Percentiles rank a stretch among this genome's conserved stretches.
Conservation (phyloP, 768 basidiomycete genomes). For the Psilocybe cubensis region DNA sequence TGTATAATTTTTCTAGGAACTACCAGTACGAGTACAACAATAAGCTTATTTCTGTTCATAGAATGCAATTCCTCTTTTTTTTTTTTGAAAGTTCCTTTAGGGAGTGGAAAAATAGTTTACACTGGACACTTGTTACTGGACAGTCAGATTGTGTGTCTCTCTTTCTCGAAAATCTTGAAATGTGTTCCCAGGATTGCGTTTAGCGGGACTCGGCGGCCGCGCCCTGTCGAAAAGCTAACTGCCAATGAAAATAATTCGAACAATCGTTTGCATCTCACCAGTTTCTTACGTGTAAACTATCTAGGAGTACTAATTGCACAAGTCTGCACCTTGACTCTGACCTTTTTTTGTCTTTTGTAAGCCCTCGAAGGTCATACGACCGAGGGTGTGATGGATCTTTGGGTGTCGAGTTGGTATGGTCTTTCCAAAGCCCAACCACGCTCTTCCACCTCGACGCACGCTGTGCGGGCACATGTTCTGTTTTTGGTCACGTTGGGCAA, state of each 20-base stretch:
- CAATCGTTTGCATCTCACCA: neutral
- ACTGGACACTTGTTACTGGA: too few relatives aligned
- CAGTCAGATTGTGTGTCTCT: neutral
- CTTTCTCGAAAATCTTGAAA: too few relatives aligned
- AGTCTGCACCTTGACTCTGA: neutral
- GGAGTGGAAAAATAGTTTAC: neutral
- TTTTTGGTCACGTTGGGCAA: neutral
- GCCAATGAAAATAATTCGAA: neutral
- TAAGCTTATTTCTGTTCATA: constrained; percentile 7
- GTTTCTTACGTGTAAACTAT: neutral
- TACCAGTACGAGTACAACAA: neutral
- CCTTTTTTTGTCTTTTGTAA: neutral
- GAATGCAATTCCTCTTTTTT: neutral
- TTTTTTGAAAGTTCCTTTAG: neutral
- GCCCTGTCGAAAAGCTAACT: neutral
- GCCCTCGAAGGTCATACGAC: too few relatives aligned
- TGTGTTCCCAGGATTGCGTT: neutral
- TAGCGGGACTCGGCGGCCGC: neutral
- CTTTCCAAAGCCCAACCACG: too few relatives aligned
- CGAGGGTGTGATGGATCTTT: too few relatives aligned
- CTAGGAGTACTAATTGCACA: neutral
- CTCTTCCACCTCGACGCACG: too few relatives aligned
- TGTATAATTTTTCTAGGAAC: neutral
- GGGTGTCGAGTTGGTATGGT: too few relatives aligned
- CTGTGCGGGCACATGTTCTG: neutral